Percentiles rank a stretch among this genome's conserved stretches.
Conservation (phyloP, 148 eudicot species). For the Simmondsia chinensis region DNA sequence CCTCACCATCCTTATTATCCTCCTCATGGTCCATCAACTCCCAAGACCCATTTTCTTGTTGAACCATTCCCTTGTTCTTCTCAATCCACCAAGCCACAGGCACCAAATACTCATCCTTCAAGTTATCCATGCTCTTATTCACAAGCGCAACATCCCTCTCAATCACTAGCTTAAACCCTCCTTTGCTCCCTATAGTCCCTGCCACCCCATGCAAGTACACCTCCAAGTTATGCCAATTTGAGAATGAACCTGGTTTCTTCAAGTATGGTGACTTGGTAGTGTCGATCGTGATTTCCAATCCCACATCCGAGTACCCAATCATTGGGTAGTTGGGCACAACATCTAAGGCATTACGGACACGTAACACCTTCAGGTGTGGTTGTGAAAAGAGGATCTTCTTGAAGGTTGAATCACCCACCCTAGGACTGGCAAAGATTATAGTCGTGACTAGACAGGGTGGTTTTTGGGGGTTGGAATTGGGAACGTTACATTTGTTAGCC, state of each 20-base stretch:
- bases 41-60: slow-evolving; percentile 4
- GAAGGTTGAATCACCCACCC: slow-evolving; percentile 31
- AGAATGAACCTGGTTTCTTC: slow-evolving; percentile 8
- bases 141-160: slow-evolving; percentile 27
- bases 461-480: background rate
- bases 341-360: slow-evolving; percentile 43
- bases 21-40: background rate
- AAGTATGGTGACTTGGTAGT: background rate
- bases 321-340: slow-evolving; percentile 18
- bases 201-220: slow-evolving; percentile 8
- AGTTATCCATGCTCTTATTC: slow-evolving; percentile 12
- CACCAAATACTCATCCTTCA: slow-evolving; percentile 7
- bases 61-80: slow-evolving; percentile 15
- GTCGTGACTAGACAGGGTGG: background rate
- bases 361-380: slow-evolving; percentile 31
- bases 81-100: slow-evolving; percentile 23
- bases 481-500: slow-evolving; percentile 6
- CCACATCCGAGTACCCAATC: background rate
- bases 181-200: slow-evolving; percentile 13
- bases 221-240: slow-evolving; percentile 6
- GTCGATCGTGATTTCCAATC: background rate
- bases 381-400: slow-evolving; percentile 31
- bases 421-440: slow-evolving; percentile 23
- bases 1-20: too few species aligned
- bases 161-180: slow-evolving; percentile 1